These are phyloP conservation scores for Hanseniaspora clermontiae DNA, from an alignment of 805 yeast genomes.

Conservation along the genomic window DNA sequence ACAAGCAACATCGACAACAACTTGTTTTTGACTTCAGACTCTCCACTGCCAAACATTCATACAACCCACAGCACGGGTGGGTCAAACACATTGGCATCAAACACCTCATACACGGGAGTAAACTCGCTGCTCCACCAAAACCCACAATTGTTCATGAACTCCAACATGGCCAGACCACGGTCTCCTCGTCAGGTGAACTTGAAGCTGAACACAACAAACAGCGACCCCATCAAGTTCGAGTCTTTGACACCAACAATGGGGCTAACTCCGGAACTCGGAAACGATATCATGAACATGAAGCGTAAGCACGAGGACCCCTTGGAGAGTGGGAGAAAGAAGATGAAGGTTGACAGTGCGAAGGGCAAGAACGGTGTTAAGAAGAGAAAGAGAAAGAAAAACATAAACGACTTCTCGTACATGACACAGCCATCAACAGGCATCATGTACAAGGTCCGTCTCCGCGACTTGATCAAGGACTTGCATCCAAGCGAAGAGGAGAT, in stretches of 20 bases:
- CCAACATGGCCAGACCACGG: slow-evolving; percentile 10
- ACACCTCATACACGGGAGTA: not conserved
- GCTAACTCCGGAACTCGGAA: slow-evolving; percentile 3
- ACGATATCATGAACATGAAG: not conserved
- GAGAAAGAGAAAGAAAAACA: slow-evolving; percentile 11
- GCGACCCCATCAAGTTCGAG: slow-evolving; percentile 6
- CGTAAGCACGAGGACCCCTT: not conserved
- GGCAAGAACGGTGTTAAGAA: not conserved
- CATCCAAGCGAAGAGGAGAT: slow-evolving; percentile 14
- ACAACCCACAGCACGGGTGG: not conserved
- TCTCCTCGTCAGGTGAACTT: slow-evolving; percentile 11
- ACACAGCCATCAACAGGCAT: slow-evolving; percentile 8
- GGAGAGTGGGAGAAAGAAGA: not conserved
- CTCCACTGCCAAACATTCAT: not conserved
- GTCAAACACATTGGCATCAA: not conserved
- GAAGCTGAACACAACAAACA: not conserved
- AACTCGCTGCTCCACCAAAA: slow-evolving; percentile 6
- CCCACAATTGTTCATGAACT: slow-evolving; percentile 3
- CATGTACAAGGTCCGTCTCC: slow-evolving; percentile 11
- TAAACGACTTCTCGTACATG: slow-evolving; percentile 5
- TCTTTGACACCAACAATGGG: slow-evolving; percentile 10
- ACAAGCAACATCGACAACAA: not conserved
- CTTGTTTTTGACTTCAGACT: not conserved
- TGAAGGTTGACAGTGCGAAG: not conserved
- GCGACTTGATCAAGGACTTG: slow-evolving; percentile 7